phyloP scores from a whole-genome alignment of 2,329 filamentous ascomycete species.

The Botryotinia globosa region DNA sequence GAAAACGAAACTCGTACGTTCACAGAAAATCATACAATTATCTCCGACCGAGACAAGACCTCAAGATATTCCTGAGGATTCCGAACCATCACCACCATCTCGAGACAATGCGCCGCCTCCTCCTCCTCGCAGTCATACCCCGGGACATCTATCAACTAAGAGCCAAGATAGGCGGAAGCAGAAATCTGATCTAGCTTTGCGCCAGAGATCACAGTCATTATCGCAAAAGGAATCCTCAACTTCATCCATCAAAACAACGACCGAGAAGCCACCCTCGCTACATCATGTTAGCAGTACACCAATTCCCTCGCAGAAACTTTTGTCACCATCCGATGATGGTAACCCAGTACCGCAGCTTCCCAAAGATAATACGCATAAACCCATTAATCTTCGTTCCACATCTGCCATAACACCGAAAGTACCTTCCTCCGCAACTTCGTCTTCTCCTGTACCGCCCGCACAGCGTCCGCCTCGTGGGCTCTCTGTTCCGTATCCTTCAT shows the following conservation, averaged over 20 bases:
- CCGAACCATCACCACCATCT: constrained; percentile 39
- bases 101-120: constrained; percentile 36
- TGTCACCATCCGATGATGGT: constrained; percentile 27
- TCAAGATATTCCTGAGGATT: constrained; percentile 41
- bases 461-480: constrained; percentile 36
- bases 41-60: constrained; percentile 40
- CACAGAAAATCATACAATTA: constrained; percentile 50
- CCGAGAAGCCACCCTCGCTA: constrained; percentile 26
- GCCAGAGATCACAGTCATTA: constrained; percentile 39
- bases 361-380: constrained; percentile 40
- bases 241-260: constrained; percentile 27
- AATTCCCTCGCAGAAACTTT: constrained; percentile 25
- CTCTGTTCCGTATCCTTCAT: constrained; percentile 53
- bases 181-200: constrained; percentile 34
- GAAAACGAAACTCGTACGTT: constrained; percentile 49
- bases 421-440: constrained; percentile 21
- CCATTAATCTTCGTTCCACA: constrained; percentile 51
- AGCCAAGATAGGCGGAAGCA: constrained; percentile 43
- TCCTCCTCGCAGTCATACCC: constrained; percentile 57
- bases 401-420: constrained; percentile 37
- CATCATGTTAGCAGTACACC: constrained; percentile 25
- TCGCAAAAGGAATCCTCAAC: constrained; percentile 34
- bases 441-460: constrained; percentile 31
- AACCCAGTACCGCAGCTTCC: constrained; percentile 26
- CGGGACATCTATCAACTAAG: constrained; percentile 58